These are phyloP conservation scores for Articulospora tetracladia DNA, from an alignment of 495 filamentous ascomycete genomes.

Conservation along the genomic window DNA sequence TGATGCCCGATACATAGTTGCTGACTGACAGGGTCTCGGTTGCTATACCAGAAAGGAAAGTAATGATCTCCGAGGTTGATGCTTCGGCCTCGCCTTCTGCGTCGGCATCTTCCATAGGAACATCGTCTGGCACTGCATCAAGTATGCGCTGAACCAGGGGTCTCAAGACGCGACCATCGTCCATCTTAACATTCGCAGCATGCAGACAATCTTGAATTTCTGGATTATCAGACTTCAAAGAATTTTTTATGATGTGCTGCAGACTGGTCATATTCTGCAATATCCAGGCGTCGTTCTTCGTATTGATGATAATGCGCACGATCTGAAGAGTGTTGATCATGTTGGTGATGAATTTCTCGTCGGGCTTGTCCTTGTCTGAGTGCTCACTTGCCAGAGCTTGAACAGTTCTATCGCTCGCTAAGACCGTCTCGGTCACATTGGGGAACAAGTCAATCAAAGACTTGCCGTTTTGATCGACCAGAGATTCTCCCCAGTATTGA, in stretches of 20 bases:
- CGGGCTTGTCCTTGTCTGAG: slow-evolving; percentile 80
- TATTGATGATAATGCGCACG: slow-evolving; percentile 78
- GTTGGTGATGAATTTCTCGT: slow-evolving; percentile 73
- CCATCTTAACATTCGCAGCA: slow-evolving; percentile 58
- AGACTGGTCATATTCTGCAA: slow-evolving; percentile 66
- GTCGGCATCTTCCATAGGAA: slow-evolving; percentile 83
- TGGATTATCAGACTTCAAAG: slow-evolving; percentile 76
- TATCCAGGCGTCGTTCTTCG: slow-evolving; percentile 88
- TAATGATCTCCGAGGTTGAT: slow-evolving; percentile 72
- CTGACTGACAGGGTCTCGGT: slow-evolving; percentile 74
- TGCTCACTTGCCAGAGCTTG: slow-evolving; percentile 55
- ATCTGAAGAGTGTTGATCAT: slow-evolving; percentile 93
- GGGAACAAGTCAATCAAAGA: slow-evolving; percentile 74
- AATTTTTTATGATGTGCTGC: slow-evolving; percentile 88
- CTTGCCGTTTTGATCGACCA: slow-evolving; percentile 44
- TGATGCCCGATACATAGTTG: slow-evolving; percentile 82
- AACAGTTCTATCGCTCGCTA: slow-evolving; percentile 66
- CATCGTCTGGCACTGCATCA: slow-evolving; percentile 84
- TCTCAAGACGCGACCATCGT: slow-evolving; percentile 53
- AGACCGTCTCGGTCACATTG: slow-evolving; percentile 79
- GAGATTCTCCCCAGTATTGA: slow-evolving; percentile 78
- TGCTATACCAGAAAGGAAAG: slow-evolving; percentile 74
- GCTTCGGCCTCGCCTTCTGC: slow-evolving; percentile 74
- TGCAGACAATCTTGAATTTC: slow-evolving; percentile 93
- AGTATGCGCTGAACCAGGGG: slow-evolving; percentile 79